Conservation (phyloP, 345 rosid species). For the Gossypium raimondii region DNA sequence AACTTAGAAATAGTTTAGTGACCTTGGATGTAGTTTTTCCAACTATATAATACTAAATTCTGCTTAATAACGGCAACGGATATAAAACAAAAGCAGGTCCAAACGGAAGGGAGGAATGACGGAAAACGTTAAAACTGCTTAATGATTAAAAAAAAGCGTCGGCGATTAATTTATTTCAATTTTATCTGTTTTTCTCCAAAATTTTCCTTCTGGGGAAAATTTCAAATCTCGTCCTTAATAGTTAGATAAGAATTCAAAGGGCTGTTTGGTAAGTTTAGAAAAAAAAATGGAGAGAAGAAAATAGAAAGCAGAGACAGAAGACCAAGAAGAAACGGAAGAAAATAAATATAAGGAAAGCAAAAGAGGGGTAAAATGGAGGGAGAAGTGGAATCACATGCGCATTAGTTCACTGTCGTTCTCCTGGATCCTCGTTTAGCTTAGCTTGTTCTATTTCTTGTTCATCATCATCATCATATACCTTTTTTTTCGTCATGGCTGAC, state of each 20-base stretch:
- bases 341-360: neutral
- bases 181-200: neutral
- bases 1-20: too few relatives aligned
- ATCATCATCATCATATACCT: neutral
- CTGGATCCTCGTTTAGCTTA: constrained; percentile 22
- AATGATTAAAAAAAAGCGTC: constrained; percentile 1
- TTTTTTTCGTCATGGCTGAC: constrained; percentile 51
- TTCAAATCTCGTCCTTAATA: neutral
- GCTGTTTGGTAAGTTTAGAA: neutral
- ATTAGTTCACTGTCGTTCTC: constrained; percentile 30
- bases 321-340: neutral
- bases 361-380: constrained; percentile 7
- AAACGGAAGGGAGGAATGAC: neutral
- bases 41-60: too few relatives aligned
- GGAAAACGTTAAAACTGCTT: neutral
- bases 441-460: constrained; percentile 4
- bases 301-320: constrained; percentile 2
- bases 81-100: neutral
- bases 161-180: neutral
- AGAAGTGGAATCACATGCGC: constrained; percentile 51
- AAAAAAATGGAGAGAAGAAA: neutral
- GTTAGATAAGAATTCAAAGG: constrained; percentile 6
- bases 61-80: neutral
- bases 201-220: neutral
- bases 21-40: too few relatives aligned